Percentiles rank a stretch among this genome's conserved stretches.
Evolutionary conservation across 345 rosid genomes (phyloP).

Genomic region (Hibiscus tridactylites): DNA sequence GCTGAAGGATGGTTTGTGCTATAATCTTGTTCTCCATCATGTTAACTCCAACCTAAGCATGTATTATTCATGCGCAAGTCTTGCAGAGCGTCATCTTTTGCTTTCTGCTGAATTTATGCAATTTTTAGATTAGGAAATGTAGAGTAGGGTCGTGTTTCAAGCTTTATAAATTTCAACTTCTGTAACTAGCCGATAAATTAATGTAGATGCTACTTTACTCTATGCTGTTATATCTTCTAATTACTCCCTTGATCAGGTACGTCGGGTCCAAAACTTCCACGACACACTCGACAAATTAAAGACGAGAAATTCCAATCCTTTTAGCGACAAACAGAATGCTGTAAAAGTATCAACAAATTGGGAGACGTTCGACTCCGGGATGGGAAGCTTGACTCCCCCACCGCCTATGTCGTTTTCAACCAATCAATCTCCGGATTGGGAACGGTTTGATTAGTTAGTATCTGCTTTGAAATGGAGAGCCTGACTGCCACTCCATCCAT

Average conservation of each 20-base stretch:
- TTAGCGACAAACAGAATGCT: background rate
- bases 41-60: background rate
- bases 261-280: slow-evolving; percentile 61
- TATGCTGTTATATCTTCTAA: slow-evolving; percentile 7
- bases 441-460: slow-evolving; percentile 52
- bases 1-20: background rate
- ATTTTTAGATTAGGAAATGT: background rate
- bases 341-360: slow-evolving; percentile 23
- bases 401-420: slow-evolving; percentile 44
- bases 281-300: slow-evolving; percentile 63
- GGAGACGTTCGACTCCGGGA: slow-evolving; percentile 69
- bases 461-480: slow-evolving; percentile 47
- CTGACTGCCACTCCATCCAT: slow-evolving; percentile 45
- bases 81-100: background rate
- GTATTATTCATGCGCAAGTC: background rate
- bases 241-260: slow-evolving; percentile 43
- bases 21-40: background rate
- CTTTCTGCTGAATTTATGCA: slow-evolving; percentile 5
- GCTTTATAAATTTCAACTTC: background rate
- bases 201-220: background rate
- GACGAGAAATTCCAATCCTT: slow-evolving; percentile 52
- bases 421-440: slow-evolving; percentile 54
- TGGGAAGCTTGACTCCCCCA: slow-evolving; percentile 67
- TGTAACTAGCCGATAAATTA: background rate
- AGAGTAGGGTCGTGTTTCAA: background rate